Evolutionary conservation across 2,329 filamentous ascomycete species (phyloP).

Genomic region (Hansfordia pulvinata): DNA sequence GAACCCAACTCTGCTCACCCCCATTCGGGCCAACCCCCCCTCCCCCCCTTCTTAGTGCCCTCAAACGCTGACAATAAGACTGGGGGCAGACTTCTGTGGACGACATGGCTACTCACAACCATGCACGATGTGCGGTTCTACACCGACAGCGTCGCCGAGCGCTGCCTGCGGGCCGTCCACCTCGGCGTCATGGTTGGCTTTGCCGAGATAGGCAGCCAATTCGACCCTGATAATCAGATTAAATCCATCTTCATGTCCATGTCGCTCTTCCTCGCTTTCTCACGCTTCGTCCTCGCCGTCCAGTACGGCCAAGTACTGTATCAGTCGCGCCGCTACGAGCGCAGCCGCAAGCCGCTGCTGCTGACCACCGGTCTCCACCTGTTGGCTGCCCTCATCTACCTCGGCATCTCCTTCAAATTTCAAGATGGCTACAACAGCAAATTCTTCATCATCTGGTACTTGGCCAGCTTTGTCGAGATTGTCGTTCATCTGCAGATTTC

Average conservation of each 20-base stretch:
- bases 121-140: conserved; percentile 37
- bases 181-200: conserved; percentile 35
- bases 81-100: conserved; percentile 26
- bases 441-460: conserved; percentile 23
- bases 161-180: conserved; percentile 29
- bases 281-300: conserved; percentile 19
- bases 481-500: conserved; percentile 27
- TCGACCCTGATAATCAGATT: conserved; percentile 21
- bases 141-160: conserved; percentile 31
- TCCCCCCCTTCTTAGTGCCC: conserved; percentile 8
- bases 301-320: conserved; percentile 12
- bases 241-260: conserved; percentile 26
- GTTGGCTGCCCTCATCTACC: conserved; percentile 1
- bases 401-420: conserved; percentile 1
- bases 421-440: conserved; percentile 1
- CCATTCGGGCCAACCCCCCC: conserved; percentile 13
- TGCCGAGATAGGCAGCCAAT: conserved; percentile 28
- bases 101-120: conserved; percentile 37
- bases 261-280: conserved; percentile 21
- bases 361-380: conserved; percentile 1
- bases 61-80: conserved; percentile 7
- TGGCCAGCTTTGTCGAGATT: conserved; percentile 27
- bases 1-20: conserved; percentile 3
- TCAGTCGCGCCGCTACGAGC: not conserved
- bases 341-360: not conserved